phyloP scores from a whole-genome alignment of 108 stramenopile species.

The Tribonema minus region DNA sequence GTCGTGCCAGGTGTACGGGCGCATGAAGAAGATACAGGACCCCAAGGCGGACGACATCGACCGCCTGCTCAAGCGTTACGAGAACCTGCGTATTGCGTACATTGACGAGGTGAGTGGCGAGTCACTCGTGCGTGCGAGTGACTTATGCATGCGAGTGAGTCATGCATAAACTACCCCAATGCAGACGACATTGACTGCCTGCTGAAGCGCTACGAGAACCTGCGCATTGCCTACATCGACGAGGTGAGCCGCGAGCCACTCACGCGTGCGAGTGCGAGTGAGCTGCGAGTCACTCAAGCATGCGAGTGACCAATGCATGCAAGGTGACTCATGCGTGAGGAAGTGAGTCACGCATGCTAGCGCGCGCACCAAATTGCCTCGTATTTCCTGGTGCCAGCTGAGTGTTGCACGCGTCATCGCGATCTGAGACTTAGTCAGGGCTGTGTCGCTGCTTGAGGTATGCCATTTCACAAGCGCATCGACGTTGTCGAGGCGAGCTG shows the following conservation, averaged over 20 bases:
- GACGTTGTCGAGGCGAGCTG: too few species aligned
- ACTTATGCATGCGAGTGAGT: slow-evolving; percentile 91
- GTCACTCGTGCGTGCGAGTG: too few species aligned
- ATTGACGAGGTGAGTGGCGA: slow-evolving; percentile 71
- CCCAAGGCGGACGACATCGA: slow-evolving; percentile 94
- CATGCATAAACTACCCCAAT: slow-evolving; percentile 84
- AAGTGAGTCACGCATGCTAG: too few species aligned
- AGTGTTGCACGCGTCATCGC: slow-evolving; percentile 91
- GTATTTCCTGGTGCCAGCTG: slow-evolving; percentile 86
- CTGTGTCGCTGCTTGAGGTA: too few species aligned
- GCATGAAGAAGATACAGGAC: slow-evolving; percentile 87
- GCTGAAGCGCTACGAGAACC: slow-evolving; percentile 80
- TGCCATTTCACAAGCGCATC: too few species aligned
- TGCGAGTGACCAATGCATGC: slow-evolving; percentile 88
- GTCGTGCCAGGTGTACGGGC: slow-evolving; percentile 90
- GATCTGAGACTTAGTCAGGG: too few species aligned
- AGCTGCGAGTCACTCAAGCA: slow-evolving; percentile 85
- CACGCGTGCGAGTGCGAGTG: too few species aligned
- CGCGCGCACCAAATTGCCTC: slow-evolving; percentile 90
- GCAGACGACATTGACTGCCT: slow-evolving; percentile 90
- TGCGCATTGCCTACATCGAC: slow-evolving; percentile 95
- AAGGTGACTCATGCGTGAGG: slow-evolving; percentile 78
- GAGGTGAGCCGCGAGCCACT: slow-evolving; percentile 29
- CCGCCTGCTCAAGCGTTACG: slow-evolving; percentile 78
- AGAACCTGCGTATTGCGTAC: slow-evolving; percentile 88